phyloP scores from a whole-genome alignment of 371 early-diverging fungal species.

The Blakeslea trispora region DNA sequence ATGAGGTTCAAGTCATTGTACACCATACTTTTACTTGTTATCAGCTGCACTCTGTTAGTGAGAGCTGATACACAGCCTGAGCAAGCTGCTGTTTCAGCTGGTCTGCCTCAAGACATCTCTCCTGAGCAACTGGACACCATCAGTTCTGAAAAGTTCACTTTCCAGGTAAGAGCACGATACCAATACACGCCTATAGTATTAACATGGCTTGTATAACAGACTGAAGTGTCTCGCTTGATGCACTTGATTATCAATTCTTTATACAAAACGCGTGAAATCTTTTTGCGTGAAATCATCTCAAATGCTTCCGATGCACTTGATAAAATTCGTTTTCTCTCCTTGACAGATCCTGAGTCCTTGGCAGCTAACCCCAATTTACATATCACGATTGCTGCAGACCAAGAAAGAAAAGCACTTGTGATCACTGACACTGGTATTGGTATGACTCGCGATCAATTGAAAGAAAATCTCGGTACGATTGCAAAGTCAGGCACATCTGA shows the following conservation, averaged over 20 bases:
- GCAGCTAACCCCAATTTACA: constrained; percentile 61
- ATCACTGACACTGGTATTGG: constrained; percentile 96
- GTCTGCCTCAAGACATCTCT: constrained; percentile 26
- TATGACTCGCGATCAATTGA: constrained; percentile 92
- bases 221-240: constrained; percentile 86
- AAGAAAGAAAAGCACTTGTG: constrained; percentile 64
- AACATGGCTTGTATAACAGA: constrained; percentile 39
- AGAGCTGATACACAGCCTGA: constrained; percentile 2
- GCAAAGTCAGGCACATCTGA: constrained; percentile 91
- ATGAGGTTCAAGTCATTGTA: not conserved
- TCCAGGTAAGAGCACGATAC: constrained; percentile 26
- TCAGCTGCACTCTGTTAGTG: not conserved
- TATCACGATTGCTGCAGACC: constrained; percentile 76
- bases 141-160: constrained; percentile 43
- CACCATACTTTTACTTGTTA: not conserved
- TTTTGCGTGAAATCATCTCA: constrained; percentile 95
- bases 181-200: not conserved
- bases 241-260: constrained; percentile 88
- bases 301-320: constrained; percentile 96
- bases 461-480: constrained; percentile 94
- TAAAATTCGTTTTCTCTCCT: constrained; percentile 84
- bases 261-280: constrained; percentile 88
- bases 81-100: not conserved
- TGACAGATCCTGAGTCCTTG: constrained; percentile 70
- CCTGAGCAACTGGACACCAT: constrained; percentile 35